A percentile compares a stretch with the other conserved stretches of the same genome.
phyloP scores from a whole-genome alignment of 441 rosid species.

The Raphanus hybrid region DNA sequence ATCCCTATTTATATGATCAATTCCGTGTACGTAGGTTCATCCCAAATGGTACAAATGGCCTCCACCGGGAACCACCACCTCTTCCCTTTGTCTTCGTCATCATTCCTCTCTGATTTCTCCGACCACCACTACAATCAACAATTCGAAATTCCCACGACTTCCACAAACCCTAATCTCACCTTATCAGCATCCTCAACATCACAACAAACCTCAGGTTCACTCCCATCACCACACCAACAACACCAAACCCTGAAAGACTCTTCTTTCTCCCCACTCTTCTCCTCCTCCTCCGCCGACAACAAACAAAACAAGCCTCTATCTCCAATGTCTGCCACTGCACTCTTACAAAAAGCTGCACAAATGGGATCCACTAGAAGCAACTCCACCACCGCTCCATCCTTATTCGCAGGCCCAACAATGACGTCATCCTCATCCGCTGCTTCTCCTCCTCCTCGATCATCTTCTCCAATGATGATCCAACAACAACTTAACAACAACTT shows the following conservation, averaged over 20 bases:
- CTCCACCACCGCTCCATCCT: slow-evolving; percentile 62
- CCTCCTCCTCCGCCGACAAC: slow-evolving; percentile 48
- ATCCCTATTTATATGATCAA: neutral
- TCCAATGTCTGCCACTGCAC: slow-evolving; percentile 87
- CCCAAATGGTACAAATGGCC: slow-evolving; percentile 66
- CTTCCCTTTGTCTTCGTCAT: slow-evolving; percentile 53
- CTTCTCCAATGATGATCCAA: slow-evolving; percentile 41
- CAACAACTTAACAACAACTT: slow-evolving; percentile 40
- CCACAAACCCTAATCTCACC: slow-evolving; percentile 51
- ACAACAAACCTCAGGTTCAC: slow-evolving; percentile 39
- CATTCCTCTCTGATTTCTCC: slow-evolving; percentile 47
- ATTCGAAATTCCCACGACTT: slow-evolving; percentile 43
- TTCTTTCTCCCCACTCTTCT: slow-evolving; percentile 48
- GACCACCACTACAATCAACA: slow-evolving; percentile 42
- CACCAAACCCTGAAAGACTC: slow-evolving; percentile 46
- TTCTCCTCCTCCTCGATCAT: slow-evolving; percentile 36
- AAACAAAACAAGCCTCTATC: slow-evolving; percentile 46
- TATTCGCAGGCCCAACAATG: slow-evolving; percentile 44
- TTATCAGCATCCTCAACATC: slow-evolving; percentile 56
- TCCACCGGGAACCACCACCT: slow-evolving; percentile 51
- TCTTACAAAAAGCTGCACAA: slow-evolving; percentile 84
- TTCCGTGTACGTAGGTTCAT: slow-evolving; percentile 41
- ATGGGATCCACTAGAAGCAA: slow-evolving; percentile 81
- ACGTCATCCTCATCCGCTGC: slow-evolving; percentile 29
- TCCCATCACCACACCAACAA: slow-evolving; percentile 40